These are phyloP conservation scores for Tetrapyrgos nigripes DNA, from an alignment of 1,284 basidiomycete species.

Conservation along the genomic window DNA sequence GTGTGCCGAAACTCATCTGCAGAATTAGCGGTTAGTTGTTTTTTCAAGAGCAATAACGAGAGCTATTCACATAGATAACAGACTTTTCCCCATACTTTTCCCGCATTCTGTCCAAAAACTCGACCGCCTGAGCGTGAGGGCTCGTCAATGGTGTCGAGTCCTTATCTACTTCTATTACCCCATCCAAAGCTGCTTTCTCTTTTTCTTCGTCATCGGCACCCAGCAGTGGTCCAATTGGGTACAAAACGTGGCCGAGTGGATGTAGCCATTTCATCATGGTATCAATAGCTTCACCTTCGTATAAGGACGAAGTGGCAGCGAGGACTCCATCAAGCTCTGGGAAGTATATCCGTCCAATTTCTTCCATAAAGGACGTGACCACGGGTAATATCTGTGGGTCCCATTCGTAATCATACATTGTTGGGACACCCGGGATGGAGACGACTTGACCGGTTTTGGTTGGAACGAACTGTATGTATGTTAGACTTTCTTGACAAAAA, in stretches of 20 bases:
- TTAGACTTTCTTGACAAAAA: too few species aligned
- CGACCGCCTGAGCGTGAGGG: conserved; percentile 5
- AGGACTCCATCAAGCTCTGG: conserved; percentile 13
- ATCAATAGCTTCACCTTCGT: conserved; percentile 19
- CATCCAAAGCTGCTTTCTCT: background rate
- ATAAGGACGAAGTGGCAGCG: conserved; percentile 15
- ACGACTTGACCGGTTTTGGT: background rate
- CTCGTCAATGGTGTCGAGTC: too few species aligned
- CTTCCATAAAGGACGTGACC: conserved; percentile 8
- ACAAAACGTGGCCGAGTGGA: conserved; percentile 13
- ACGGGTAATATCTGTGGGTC: conserved; percentile 22
- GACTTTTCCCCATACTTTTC: conserved; percentile 20
- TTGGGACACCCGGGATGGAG: conserved; percentile 15
- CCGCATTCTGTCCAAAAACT: conserved; percentile 22
- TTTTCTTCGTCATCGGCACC: background rate
- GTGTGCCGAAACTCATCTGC: conserved; percentile 29
- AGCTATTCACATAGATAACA: conserved; percentile 22
- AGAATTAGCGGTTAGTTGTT: background rate
- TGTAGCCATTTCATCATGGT: conserved; percentile 18
- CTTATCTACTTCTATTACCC: background rate
- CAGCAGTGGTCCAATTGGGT: conserved; percentile 19
- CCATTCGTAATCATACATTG: conserved; percentile 29
- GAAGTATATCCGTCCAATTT: conserved; percentile 1
- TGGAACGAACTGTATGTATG: background rate
- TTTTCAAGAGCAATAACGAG: background rate